Evolutionary conservation across 108 stramenopile species (phyloP).

Genomic region (Skeletonema tropicum): DNA sequence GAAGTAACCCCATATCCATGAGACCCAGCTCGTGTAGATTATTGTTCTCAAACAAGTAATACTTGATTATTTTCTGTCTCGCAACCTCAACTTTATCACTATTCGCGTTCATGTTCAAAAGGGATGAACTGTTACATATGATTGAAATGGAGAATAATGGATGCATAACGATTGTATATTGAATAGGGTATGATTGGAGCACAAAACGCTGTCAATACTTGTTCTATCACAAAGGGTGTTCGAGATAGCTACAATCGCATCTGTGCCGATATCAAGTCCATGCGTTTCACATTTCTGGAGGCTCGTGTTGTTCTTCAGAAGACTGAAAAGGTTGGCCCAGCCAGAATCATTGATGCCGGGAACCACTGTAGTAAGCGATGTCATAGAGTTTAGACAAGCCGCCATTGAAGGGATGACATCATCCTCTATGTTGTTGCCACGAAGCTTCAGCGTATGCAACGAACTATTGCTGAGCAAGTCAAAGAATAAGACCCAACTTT

Average conservation of each 20-base stretch:
- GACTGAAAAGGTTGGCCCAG: neutral
- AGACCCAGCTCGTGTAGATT: slow-evolving; percentile 8
- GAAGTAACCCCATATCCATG: neutral
- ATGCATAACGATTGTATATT: too few relatives aligned
- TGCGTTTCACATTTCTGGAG: neutral
- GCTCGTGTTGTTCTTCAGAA: neutral
- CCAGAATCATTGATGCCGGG: neutral
- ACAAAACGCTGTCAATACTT: too few relatives aligned
- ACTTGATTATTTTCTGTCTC: neutral
- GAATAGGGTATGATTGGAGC: too few relatives aligned
- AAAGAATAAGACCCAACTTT: neutral
- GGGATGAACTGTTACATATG: too few relatives aligned
- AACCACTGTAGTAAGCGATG: neutral
- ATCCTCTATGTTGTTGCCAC: neutral
- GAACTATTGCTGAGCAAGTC: neutral
- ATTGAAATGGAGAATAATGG: too few relatives aligned
- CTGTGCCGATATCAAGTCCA: neutral
- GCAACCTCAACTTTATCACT: too few relatives aligned
- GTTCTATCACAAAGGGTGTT: neutral
- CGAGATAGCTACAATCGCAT: neutral
- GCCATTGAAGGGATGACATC: neutral
- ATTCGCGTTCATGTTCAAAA: too few relatives aligned
- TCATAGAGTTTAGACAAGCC: neutral
- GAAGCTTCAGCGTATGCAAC: neutral
- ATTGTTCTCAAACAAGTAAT: neutral